phyloP scores from a whole-genome alignment of 1,284 basidiomycete genomes.

The Ustilago hordei region DNA sequence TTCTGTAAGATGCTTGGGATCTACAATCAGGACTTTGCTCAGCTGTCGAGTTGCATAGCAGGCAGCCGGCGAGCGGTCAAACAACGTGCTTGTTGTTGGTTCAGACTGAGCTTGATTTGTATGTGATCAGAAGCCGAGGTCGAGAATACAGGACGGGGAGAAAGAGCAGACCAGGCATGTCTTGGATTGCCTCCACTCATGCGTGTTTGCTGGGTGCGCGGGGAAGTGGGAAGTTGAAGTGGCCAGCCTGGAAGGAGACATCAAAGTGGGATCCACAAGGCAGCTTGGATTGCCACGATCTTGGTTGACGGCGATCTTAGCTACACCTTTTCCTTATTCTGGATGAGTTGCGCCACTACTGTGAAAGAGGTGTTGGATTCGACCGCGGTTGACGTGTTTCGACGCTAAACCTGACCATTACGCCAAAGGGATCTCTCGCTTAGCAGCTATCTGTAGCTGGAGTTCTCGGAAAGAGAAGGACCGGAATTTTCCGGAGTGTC shows the following conservation, averaged over 20 bases:
- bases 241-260: neutral
- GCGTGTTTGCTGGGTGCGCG: neutral
- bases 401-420: neutral
- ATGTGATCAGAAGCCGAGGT: neutral
- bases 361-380: neutral
- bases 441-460: neutral
- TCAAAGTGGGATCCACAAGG: neutral
- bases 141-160: neutral
- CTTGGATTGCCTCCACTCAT: neutral
- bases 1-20: too few relatives aligned
- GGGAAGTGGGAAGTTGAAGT: neutral
- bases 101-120: too few relatives aligned
- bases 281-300: neutral
- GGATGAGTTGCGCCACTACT: neutral
- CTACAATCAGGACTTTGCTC: too few relatives aligned
- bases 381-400: constrained; percentile 1
- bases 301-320: neutral
- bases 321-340: neutral
- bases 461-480: neutral
- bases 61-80: too few relatives aligned
- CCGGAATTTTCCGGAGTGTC: neutral
- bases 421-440: neutral
- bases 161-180: neutral
- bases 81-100: too few relatives aligned
- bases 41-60: too few relatives aligned